These are phyloP conservation scores for Myxozyma vanderwaltii DNA, from an alignment of 805 yeast species.

Conservation along the genomic window DNA sequence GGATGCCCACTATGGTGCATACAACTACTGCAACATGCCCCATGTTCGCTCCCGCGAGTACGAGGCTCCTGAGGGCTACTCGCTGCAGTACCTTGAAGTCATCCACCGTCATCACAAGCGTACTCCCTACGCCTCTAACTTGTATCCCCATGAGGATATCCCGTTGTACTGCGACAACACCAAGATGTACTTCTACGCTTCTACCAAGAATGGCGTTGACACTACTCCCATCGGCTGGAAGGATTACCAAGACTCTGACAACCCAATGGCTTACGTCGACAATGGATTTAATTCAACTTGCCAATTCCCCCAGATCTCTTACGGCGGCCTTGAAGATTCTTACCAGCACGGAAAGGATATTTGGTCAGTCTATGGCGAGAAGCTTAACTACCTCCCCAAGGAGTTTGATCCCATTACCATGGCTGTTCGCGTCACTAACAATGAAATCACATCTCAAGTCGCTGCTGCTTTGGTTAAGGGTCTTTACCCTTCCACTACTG, in stretches of 20 bases:
- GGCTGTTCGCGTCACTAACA: constrained; percentile 46
- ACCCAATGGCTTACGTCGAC: constrained; percentile 39
- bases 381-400: constrained; percentile 43
- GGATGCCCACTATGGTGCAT: constrained; percentile 42
- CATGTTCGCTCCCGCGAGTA: constrained; percentile 45
- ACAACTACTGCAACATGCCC: constrained; percentile 53
- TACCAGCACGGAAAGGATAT: constrained; percentile 47
- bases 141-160: constrained; percentile 42
- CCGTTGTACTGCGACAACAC: constrained; percentile 42
- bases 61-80: constrained; percentile 29
- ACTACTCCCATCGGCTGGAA: constrained; percentile 30
- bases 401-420: constrained; percentile 41
- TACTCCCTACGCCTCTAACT: constrained; percentile 46
- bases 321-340: constrained; percentile 48
- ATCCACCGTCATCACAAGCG: constrained; percentile 52
- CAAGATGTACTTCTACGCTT: constrained; percentile 38
- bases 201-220: constrained; percentile 31
- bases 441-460: constrained; percentile 48
- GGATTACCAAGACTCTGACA: constrained; percentile 38
- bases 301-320: constrained; percentile 48
- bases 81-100: constrained; percentile 44
- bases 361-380: constrained; percentile 45
- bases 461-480: constrained; percentile 46
- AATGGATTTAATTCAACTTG: constrained; percentile 43
- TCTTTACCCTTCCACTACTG: constrained; percentile 43